These are phyloP conservation scores for Podaxis mareebaensis DNA, from an alignment of 768 basidiomycete genomes.

Conservation along the genomic window DNA sequence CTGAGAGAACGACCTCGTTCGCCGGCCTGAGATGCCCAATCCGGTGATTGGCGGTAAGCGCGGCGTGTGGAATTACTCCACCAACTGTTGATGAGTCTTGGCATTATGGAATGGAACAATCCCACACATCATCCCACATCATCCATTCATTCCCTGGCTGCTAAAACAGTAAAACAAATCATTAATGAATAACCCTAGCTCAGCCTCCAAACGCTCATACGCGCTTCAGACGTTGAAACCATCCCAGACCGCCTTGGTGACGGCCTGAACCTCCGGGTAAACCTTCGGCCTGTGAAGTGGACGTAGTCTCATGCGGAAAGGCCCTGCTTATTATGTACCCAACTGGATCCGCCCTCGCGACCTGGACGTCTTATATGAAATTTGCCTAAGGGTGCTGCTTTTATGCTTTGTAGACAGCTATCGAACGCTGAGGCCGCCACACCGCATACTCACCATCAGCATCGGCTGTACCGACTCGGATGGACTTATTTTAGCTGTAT, in stretches of 20 bases:
- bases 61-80: not conserved
- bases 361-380: not conserved
- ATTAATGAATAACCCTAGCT: too few species aligned
- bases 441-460: not conserved
- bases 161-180: too few species aligned
- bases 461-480: not conserved
- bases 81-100: not conserved
- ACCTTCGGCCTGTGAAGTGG: too few species aligned
- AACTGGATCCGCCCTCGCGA: not conserved
- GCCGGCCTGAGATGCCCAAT: too few species aligned
- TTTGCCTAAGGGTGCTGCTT: not conserved
- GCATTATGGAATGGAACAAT: constrained; percentile 6
- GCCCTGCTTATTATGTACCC: too few species aligned
- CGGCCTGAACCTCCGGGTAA: too few species aligned
- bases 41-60: not conserved
- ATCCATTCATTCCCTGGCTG: not conserved
- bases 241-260: too few species aligned
- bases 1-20: not conserved
- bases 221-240: too few species aligned
- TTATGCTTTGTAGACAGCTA: not conserved
- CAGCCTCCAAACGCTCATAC: too few species aligned
- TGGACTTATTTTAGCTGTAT: not conserved
- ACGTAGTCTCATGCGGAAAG: too few species aligned
- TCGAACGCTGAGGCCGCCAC: not conserved
- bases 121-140: not conserved